These are phyloP conservation scores for Globisporangium okanoganense DNA, from an alignment of 352 stramenopile species.

Conservation along the genomic window DNA sequence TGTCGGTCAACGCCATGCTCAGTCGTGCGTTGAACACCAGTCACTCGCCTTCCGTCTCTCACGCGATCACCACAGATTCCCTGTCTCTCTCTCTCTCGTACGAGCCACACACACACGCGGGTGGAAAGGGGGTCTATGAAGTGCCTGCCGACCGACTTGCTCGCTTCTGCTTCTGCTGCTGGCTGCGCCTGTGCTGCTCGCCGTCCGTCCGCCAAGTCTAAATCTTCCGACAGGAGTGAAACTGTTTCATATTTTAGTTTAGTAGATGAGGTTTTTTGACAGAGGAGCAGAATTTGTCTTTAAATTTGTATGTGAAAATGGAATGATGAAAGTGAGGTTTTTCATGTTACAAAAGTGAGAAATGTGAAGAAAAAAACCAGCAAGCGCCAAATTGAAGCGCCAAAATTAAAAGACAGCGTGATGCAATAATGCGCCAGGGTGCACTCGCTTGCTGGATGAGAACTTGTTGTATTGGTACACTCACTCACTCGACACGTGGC, in stretches of 20 bases:
- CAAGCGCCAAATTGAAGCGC: not conserved
- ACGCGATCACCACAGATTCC: not conserved
- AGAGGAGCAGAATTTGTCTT: not conserved
- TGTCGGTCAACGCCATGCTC: slow-evolving; percentile 68
- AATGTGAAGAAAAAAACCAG: not conserved
- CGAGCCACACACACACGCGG: not conserved
- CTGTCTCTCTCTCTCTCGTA: slow-evolving; percentile 1
- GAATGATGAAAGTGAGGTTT: not conserved
- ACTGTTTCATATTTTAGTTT: not conserved
- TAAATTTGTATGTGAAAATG: not conserved
- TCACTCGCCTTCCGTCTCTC: not conserved
- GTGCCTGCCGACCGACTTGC: not conserved
- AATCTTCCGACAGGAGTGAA: slow-evolving; percentile 5
- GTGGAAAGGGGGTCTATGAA: not conserved
- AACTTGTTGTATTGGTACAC: not conserved
- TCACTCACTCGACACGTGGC: not conserved
- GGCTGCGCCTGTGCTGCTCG: not conserved
- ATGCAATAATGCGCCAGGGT: not conserved
- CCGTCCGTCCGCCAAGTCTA: slow-evolving; percentile 5
- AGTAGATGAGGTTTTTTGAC: not conserved
- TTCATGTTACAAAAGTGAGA: not conserved
- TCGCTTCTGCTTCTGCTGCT: not conserved
- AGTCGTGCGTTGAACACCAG: not conserved
- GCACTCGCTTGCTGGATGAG: not conserved
- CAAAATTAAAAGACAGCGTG: not conserved